Conservation (phyloP, 768 basidiomycete genomes). For the Pulveroboletus sp. region DNA sequence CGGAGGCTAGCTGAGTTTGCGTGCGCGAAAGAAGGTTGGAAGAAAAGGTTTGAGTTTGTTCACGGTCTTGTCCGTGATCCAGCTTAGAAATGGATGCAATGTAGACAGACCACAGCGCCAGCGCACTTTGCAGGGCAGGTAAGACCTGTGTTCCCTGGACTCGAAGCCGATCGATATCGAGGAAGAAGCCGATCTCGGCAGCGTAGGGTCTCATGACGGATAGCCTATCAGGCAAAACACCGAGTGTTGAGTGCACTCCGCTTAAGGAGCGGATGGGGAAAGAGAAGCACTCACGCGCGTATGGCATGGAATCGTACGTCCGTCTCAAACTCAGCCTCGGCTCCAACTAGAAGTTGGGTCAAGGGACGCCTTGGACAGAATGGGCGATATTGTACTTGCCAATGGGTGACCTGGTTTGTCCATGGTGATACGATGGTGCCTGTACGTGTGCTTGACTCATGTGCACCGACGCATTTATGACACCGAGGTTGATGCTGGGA, state of each 20-base stretch:
- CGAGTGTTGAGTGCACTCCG: background rate
- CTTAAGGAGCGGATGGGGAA: background rate
- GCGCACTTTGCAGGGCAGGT: slow-evolving; percentile 46
- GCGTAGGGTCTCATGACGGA: slow-evolving; percentile 52
- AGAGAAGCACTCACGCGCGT: slow-evolving; percentile 9
- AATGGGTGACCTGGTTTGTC: background rate
- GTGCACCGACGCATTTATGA: background rate
- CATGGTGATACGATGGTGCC: background rate
- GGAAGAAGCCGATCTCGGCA: slow-evolving; percentile 64
- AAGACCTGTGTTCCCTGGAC: slow-evolving; percentile 40
- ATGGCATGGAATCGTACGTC: background rate
- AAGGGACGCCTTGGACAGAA: background rate
- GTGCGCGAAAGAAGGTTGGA: slow-evolving; percentile 45
- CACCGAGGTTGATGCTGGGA: background rate
- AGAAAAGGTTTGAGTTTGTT: background rate
- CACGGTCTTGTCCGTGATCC: slow-evolving; percentile 29
- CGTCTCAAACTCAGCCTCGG: background rate
- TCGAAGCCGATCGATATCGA: slow-evolving; percentile 48
- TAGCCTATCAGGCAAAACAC: slow-evolving; percentile 14
- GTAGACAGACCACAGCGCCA: slow-evolving; percentile 53
- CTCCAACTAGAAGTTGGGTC: background rate
- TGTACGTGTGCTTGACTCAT: background rate
- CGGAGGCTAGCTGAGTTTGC: slow-evolving; percentile 45
- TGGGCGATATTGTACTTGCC: background rate
- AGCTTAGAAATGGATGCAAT: slow-evolving; percentile 39